Evolutionary conservation across 2,329 filamentous ascomycete species (phyloP), one percentile per base, ranked within the genome.

Genomic region (Ophiostoma montium): DNA sequence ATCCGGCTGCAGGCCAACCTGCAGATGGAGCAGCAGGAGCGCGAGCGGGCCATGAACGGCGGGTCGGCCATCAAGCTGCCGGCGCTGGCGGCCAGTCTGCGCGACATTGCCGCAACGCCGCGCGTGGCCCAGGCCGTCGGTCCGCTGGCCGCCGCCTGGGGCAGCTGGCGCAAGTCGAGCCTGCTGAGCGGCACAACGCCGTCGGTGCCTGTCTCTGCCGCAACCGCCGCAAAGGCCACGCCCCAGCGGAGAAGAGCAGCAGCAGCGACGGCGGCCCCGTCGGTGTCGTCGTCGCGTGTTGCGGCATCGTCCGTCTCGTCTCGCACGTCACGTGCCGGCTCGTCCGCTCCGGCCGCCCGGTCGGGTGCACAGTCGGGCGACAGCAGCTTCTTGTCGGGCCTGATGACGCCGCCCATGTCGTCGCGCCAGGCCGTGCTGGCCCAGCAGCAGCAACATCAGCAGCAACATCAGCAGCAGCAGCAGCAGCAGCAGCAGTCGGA

Each of bases 11-110:
- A 87, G 62, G 86, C 92, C 13, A 95, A 95, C 60, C 72, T 98
- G 33, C 87, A 96, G 62, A 98, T 98, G 92, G 90, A 98, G 64
- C 86, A 94, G 62, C 87, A 95, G 62, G 89, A 95, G 66, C 86
- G 87, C 47, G 90, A 96, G 64, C 78, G 92, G 52, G 82, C 86
- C 1, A 76, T 86, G 66, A 80, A 83, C 48, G 81, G 81, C 44
- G 77, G 76, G 13, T 83, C 79, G 8, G 70, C 77, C 27, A 72
- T 82, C 53, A 77, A 72, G 48, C 71, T 92, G 57, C 84, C 86
- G 5, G 86, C 47, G 16, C 45, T 54, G 13, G 83, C 86, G 1
- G 82, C 83, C 43, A 77, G 86, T 31, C 80, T 89, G 43, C 80
- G 78, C 55, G 79, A 89, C 54, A 82, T 86, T 11, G 80, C 82